These are phyloP conservation scores for Fraxinus pennsylvanica DNA, from an alignment of 257 asterid genomes.

Conservation along the genomic window DNA sequence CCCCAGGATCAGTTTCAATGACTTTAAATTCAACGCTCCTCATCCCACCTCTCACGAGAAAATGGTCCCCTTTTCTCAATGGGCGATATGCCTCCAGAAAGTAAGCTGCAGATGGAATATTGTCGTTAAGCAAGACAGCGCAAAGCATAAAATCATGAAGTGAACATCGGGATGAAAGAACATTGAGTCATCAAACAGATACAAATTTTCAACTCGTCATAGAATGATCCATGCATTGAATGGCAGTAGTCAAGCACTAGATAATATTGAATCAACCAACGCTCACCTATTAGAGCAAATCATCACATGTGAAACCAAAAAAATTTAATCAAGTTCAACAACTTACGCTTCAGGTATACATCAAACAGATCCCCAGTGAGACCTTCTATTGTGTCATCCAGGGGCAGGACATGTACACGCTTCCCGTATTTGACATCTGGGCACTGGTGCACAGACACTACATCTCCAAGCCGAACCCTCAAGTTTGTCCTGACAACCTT, in stretches of 20 bases:
- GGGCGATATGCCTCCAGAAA: constrained; percentile 57
- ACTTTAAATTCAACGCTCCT: constrained; percentile 56
- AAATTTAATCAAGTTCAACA: not conserved
- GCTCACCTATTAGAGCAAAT: not conserved
- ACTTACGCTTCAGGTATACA: constrained; percentile 74
- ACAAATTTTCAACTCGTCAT: not conserved
- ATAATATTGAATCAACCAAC: not conserved
- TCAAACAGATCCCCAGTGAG: constrained; percentile 84
- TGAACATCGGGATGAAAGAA: not conserved
- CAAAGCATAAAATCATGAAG: not conserved
- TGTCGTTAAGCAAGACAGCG: not conserved
- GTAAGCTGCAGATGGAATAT: constrained; percentile 38
- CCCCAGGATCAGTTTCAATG: constrained; percentile 56
- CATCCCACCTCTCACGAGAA: constrained; percentile 61
- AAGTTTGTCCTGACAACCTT: constrained; percentile 68
- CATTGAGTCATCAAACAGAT: not conserved
- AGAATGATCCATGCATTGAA: not conserved
- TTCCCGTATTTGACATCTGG: constrained; percentile 90
- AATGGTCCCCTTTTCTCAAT: constrained; percentile 54
- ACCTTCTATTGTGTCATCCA: constrained; percentile 89
- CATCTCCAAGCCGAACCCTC: constrained; percentile 79
- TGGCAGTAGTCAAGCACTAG: not conserved
- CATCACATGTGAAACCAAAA: not conserved
- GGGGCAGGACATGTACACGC: constrained; percentile 80
- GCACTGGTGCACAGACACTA: constrained; percentile 87